Base-by-base conservation (phyloP, 805 yeast species). In the Starmerella khaoyaiensis region DNA sequence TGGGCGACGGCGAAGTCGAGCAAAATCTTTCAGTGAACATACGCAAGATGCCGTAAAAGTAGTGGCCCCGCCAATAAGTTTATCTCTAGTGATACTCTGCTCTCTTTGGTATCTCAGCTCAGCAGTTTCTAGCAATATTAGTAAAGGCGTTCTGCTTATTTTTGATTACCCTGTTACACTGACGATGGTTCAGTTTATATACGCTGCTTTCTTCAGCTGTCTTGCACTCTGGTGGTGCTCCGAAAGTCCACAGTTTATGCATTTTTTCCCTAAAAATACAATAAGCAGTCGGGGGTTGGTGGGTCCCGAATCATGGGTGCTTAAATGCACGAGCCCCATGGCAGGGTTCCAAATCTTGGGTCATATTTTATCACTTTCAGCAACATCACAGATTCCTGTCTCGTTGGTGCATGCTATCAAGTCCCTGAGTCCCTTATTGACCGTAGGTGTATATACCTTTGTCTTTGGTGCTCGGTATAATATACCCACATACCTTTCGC, bases 371-470 rank as follows among this genome's bases (percentile, higher is more conserved):
- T 73, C 93, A 6, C 95, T 86, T 56, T 79, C 80, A 54, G 87
- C 97, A n/a, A 84, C 95, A 2, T 71, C 86, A 2, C 58, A 80
- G 43, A 81, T 90, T 35, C 95, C 95, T 0, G 95, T 90, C n/a
- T 80, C 95, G 4, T 62, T 86, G 46, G 96, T 90, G 16, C 96
- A 87, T 57, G 84, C 96, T 7, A 76, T 87, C 49, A 90, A 90
- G 61, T 90, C 95, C 2, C 63, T 87, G 26, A 77, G 93, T 22
- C 98, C 98, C 2, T 64, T 87, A 19, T 71, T 82, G 33, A 87
- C 97, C 0, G 96, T 90, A 10, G 57, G 73, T 21, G 80, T 81
- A 29, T 84, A 84, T 60, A 66, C 79, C 46, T 42, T 75, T 10
- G 37, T 77, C 26, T 79, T 77, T 53, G 63, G 68, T 21, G 69